Base-by-base conservation (phyloP, 148 eudicot species). In the Chenopodium quinoa region DNA sequence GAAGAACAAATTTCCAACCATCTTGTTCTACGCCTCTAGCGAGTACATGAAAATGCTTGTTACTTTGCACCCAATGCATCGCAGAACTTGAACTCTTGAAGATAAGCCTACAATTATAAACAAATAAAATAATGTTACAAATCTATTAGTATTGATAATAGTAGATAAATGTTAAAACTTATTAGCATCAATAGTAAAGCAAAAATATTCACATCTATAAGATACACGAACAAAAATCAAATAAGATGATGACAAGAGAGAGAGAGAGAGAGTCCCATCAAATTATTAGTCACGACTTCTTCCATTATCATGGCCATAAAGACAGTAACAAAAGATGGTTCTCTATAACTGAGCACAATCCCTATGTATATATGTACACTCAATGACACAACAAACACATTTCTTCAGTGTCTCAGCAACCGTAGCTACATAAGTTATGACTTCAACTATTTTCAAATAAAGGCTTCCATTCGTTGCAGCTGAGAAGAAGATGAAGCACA, bases 1-100 rank as follows among this genome's bases (percentile, higher is more conserved):
- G 94, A 70, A 94, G 92, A 50, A 94, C 98, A 71, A 94, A 94
- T 87, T 75, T 86, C 98, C 98, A 94, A 22, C 98, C 98, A 79
- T 94, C 98, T 68, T 87, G 87, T 76, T 92, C 93, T n/a, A 94
- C 97, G 23, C 98, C 98, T 81, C 79, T 88, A 6, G 95, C 82
- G 9, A 94, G 91, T 64, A 92, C n/a, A 73, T 87, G 88, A 65
- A 94, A 92, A 67, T 92, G 89, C 84, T 87, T 90, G 79, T 92
- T 94, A 11, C 71, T 81, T 19, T 89, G 92, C 34, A 83, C 89
- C 97, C 94, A 91, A 25, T 79, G 84, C 86, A 73, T 86, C 44
- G 94, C 93, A 9, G 91, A 89, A 29, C 84, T 91, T 16, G 93
- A 92, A 78, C 84, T 86, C 81, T 84, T 79, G 84, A 94, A 94